phyloP scores from a whole-genome alignment of 202 grass and related monocot species.

The Zizania palustris region DNA sequence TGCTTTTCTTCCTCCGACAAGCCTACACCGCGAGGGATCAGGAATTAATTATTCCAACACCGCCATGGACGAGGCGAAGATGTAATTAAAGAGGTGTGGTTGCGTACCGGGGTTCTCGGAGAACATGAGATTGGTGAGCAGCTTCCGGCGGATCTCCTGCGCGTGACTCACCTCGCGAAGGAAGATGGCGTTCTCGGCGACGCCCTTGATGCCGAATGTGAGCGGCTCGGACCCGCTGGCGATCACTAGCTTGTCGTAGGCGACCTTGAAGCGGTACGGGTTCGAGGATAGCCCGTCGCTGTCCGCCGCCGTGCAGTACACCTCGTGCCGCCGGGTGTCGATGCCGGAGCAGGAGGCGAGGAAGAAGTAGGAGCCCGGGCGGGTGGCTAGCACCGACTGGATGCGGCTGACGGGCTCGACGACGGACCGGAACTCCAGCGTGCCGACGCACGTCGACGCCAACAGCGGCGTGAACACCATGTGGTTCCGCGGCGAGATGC shows the following conservation, averaged over 20 bases:
- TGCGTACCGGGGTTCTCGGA: slow-evolving; percentile 79
- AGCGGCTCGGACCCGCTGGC: slow-evolving; percentile 77
- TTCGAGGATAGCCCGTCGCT: slow-evolving; percentile 42
- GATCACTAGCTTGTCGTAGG: slow-evolving; percentile 95
- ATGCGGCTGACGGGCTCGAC: slow-evolving; percentile 87
- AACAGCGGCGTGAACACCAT: slow-evolving; percentile 98
- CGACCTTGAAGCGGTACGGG: slow-evolving; percentile 74
- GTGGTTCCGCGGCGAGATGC: slow-evolving; percentile 90
- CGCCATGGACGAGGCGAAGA: neutral
- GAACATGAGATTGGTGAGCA: slow-evolving; percentile 92
- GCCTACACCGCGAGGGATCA: slow-evolving; percentile 42
- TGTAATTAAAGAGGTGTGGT: neutral
- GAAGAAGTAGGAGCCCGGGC: slow-evolving; percentile 76
- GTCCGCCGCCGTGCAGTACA: slow-evolving; percentile 56
- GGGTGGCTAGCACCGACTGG: slow-evolving; percentile 65
- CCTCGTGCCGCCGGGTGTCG: slow-evolving; percentile 66
- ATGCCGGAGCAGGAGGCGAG: slow-evolving; percentile 66
- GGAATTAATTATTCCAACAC: neutral
- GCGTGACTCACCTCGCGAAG: slow-evolving; percentile 89
- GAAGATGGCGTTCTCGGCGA: slow-evolving; percentile 79
- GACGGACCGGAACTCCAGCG: slow-evolving; percentile 91
- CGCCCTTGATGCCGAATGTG: slow-evolving; percentile 91
- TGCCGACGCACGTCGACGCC: slow-evolving; percentile 94
- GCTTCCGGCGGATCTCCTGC: slow-evolving; percentile 83
- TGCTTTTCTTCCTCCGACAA: slow-evolving; percentile 71